Conservation (phyloP, 345 rosid genomes). For the Trapa incisa region DNA sequence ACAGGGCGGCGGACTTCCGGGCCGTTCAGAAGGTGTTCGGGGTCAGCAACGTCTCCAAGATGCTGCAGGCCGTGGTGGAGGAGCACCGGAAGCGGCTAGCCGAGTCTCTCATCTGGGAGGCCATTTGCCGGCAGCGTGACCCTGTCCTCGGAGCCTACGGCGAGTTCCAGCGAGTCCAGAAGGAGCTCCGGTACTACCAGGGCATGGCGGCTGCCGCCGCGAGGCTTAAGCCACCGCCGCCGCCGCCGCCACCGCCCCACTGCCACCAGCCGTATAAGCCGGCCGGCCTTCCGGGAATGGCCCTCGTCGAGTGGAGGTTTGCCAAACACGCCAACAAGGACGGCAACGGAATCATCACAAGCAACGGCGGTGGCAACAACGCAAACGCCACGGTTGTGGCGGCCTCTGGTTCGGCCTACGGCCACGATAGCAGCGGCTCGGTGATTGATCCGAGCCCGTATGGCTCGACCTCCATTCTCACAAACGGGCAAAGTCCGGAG, state of each 20-base stretch:
- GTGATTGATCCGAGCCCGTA: constrained; percentile 16
- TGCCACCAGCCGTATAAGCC: background rate
- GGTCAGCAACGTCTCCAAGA: constrained; percentile 42
- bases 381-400: background rate
- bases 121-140: constrained; percentile 50
- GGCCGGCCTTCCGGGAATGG: background rate
- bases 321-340: background rate
- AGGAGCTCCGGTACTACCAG: constrained; percentile 43
- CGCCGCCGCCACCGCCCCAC: background rate
- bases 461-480: constrained; percentile 10
- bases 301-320: background rate
- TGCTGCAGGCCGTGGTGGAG: constrained; percentile 26
- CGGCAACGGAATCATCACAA: constrained; percentile 1
- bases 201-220: constrained; percentile 2
- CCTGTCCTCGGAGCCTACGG: constrained; percentile 51
- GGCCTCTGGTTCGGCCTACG: background rate
- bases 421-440: constrained; percentile 8
- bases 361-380: background rate
- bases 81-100: constrained; percentile 35
- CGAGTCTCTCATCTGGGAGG: constrained; percentile 80
- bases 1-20: constrained; percentile 28
- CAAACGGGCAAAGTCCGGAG: constrained; percentile 12
- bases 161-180: constrained; percentile 35
- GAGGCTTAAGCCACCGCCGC: constrained; percentile 1
- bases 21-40: constrained; percentile 46